phyloP scores from a whole-genome alignment of 225 moss, liverwort and hornwort genomes.

The Marchantia polymorpha region DNA sequence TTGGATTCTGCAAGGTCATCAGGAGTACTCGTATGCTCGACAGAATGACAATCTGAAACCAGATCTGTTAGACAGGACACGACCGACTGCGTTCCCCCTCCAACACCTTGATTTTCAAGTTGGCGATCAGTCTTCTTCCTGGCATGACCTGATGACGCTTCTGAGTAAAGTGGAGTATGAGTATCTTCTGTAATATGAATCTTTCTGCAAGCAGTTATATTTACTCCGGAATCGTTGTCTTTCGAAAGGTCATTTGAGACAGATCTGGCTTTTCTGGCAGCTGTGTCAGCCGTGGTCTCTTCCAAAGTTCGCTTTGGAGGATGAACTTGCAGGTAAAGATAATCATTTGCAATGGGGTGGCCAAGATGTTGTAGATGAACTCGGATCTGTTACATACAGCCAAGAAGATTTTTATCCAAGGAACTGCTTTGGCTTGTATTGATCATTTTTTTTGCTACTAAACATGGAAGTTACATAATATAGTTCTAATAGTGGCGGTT shows the following conservation, averaged over 20 bases:
- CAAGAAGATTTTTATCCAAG: neutral
- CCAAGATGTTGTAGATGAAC: slow-evolving; percentile 91
- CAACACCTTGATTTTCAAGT: neutral
- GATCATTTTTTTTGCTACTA: neutral
- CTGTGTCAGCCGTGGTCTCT: slow-evolving; percentile 58
- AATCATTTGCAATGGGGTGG: slow-evolving; percentile 87
- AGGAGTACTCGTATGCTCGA: neutral
- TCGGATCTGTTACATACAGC: slow-evolving; percentile 60
- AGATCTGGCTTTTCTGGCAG: slow-evolving; percentile 47
- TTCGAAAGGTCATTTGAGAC: neutral
- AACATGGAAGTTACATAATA: neutral
- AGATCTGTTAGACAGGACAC: neutral
- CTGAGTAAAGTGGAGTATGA: neutral
- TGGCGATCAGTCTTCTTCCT: neutral
- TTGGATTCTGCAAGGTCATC: neutral
- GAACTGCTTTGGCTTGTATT: neutral
- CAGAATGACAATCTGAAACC: neutral
- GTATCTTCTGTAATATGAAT: neutral
- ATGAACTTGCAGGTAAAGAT: slow-evolving; percentile 63
- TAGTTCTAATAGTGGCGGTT: neutral
- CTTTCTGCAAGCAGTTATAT: slow-evolving; percentile 4
- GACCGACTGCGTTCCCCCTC: too few relatives aligned
- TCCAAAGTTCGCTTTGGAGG: slow-evolving; percentile 69
- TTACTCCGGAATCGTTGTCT: neutral
- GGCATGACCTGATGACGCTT: neutral